phyloP scores from a whole-genome alignment of 306 rosid genomes.

The Erythrophleum fordii region DNA sequence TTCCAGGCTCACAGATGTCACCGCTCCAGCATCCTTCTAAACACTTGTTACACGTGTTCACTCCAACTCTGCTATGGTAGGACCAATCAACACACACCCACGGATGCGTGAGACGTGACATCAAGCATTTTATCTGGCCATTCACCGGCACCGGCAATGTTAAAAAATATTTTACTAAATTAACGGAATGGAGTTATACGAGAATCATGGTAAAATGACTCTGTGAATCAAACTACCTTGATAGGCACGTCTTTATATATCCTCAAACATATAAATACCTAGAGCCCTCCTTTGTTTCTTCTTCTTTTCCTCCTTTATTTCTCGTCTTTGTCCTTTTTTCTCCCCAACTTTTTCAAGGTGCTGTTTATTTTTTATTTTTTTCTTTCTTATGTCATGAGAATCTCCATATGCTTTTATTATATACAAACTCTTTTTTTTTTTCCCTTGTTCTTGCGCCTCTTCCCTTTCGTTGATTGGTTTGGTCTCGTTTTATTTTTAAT shows the following conservation, averaged over 20 bases:
- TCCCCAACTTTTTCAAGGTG: neutral
- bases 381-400: neutral
- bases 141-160: too few species aligned
- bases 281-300: neutral
- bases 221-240: neutral
- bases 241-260: neutral
- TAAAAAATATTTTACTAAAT: neutral
- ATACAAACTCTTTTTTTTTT: neutral
- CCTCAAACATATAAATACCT: slow-evolving; percentile 31
- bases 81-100: neutral
- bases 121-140: neutral
- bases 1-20: neutral
- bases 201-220: neutral
- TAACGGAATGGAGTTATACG: neutral
- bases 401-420: neutral
- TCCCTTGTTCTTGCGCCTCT: neutral
- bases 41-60: slow-evolving; percentile 15
- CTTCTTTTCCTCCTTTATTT: neutral
- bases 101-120: neutral
- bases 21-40: neutral
- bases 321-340: neutral
- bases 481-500: neutral
- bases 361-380: neutral
- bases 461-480: neutral
- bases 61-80: neutral